These are phyloP conservation scores for Xenoacremonium recifei DNA, from an alignment of 2,329 filamentous ascomycete species.

Conservation along the genomic window DNA sequence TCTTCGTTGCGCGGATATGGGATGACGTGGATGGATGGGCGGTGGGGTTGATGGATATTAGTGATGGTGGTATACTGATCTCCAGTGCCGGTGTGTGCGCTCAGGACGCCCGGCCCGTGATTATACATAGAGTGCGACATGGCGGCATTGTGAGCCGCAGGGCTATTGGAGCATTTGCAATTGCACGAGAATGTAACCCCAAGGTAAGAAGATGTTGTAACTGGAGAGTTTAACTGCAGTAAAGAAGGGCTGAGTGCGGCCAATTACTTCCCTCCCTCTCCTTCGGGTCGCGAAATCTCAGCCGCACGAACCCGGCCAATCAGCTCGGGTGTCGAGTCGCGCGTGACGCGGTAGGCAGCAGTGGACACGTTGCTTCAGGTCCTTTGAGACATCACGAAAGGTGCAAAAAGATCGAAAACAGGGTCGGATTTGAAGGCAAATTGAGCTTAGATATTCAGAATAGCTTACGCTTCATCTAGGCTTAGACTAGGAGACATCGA, in stretches of 20 bases:
- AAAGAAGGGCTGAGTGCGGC: background rate
- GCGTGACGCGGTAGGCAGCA: too few relatives aligned
- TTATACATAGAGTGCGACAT: background rate
- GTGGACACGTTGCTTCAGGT: too few relatives aligned
- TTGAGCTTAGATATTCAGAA: too few relatives aligned
- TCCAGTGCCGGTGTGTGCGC: background rate
- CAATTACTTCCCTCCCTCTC: background rate
- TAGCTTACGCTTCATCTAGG: too few relatives aligned
- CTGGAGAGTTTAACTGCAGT: background rate
- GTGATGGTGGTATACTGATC: background rate
- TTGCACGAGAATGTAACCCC: background rate
- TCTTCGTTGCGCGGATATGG: background rate
- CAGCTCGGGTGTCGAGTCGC: too few relatives aligned
- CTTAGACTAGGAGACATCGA: too few relatives aligned
- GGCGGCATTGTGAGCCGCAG: background rate
- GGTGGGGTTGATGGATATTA: background rate
- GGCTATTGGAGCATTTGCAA: background rate
- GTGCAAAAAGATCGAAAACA: too few relatives aligned
- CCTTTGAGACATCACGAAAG: too few relatives aligned
- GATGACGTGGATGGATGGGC: background rate
- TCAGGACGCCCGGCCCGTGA: background rate
- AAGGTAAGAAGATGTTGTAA: background rate
- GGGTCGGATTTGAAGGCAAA: too few relatives aligned
- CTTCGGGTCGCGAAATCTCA: background rate
- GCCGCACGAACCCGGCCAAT: too few relatives aligned